phyloP scores from a whole-genome alignment of 1,139 yeast species.

The Scheffersomyces cryptocercus region DNA sequence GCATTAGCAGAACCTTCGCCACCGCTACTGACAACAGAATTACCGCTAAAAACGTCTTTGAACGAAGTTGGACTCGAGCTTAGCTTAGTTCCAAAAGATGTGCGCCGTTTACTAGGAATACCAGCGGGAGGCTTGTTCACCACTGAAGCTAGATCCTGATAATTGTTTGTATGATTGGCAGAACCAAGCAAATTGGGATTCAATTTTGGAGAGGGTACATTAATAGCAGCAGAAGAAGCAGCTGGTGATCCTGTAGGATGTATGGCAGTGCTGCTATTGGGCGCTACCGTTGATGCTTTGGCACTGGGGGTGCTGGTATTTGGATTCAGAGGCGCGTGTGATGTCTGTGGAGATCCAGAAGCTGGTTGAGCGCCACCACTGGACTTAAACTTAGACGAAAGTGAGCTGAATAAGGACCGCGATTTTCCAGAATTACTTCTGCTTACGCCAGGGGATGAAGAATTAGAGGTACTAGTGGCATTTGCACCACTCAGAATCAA shows the following conservation, averaged over 20 bases:
- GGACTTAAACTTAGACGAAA: constrained; percentile 57
- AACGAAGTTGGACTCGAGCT: constrained; percentile 3
- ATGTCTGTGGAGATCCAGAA: too few relatives aligned
- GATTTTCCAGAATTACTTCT: constrained; percentile 31
- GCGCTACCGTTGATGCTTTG: not conserved
- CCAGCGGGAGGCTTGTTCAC: constrained; percentile 25
- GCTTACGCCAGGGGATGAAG: constrained; percentile 19
- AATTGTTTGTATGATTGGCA: constrained; percentile 5
- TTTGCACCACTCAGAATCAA: constrained; percentile 1
- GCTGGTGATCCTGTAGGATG: constrained; percentile 1
- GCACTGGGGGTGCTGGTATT: not conserved
- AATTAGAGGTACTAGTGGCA: constrained; percentile 4
- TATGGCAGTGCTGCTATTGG: not conserved
- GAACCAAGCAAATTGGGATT: constrained; percentile 21
- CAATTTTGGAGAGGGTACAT: constrained; percentile 13
- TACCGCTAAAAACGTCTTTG: not conserved
- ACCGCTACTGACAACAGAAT: not conserved
- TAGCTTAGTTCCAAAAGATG: constrained; percentile 2
- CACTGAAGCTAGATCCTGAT: constrained; percentile 23
- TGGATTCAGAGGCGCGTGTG: too few relatives aligned
- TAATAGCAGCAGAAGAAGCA: constrained; percentile 3
- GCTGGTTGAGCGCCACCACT: not conserved
- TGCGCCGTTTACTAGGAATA: constrained; percentile 13
- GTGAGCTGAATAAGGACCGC: constrained; percentile 49
- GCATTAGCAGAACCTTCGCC: too few relatives aligned